Evolutionary conservation across 2,329 filamentous ascomycete genomes (phyloP), one percentile per base, ranked within the genome.

Genomic region (Xylaria sp.): DNA sequence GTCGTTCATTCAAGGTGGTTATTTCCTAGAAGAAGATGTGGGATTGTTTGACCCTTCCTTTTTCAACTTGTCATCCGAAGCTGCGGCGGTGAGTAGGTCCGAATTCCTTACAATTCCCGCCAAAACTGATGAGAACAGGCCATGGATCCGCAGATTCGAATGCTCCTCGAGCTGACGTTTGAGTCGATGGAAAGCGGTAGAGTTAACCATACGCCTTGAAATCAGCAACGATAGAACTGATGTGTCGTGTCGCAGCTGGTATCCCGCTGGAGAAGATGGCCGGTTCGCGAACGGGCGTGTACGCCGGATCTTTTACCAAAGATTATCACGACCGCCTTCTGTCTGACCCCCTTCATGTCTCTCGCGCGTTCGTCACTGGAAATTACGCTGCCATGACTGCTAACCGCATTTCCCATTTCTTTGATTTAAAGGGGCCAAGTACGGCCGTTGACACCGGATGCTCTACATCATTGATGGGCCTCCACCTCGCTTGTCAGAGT

Each of bases 91-190:
- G 44, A 53, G 42, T 38, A 49, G 15, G 23, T 10, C 17, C 15
- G 3, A 15, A 38, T 46, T 11, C 10, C 9, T 4, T 6, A 15
- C 13, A 10, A 17, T 6, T 3, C 28, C 10, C 13, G 13, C 10
- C 13, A 1, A n/a, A 38, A 6, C 42, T 66, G 13, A 63, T 38
- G 6, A 54, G 6, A 58, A 62, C 28, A 74, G 71, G 63, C 75
- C 2, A 76, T 82, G 71, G 81, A 83, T 60, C 81, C 81, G 0
- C 73, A 78, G 67, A 77, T 78, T 26, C 71, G 80, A 5, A 69
- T 75, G 54, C 71, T 73, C 11, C 69, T 81, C 0, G 80, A 81
- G 49, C 60, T 72, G 0, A 66, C 73, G 0, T 81, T 78, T n/a
- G 74, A 75, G 15, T 75, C 78, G 0, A 66, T 79, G 0, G 79